These are phyloP conservation scores for Cyclostephanos invisitatus DNA, from an alignment of 108 stramenopile species.

Conservation along the genomic window DNA sequence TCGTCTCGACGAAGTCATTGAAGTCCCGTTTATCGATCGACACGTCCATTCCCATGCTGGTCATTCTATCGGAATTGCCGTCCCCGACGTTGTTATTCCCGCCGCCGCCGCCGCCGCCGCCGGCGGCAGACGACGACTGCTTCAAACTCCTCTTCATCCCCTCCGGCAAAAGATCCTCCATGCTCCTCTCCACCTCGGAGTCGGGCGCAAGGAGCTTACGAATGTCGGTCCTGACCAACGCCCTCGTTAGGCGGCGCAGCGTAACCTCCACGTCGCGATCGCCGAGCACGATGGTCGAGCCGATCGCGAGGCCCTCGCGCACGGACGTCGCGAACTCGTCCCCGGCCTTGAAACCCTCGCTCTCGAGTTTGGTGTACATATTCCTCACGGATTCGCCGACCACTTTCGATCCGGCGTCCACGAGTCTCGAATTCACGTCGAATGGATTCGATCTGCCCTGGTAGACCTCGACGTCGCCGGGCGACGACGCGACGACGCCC, in stretches of 20 bases:
- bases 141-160: conserved; percentile 33
- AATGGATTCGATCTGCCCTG: conserved; percentile 22
- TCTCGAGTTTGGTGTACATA: conserved; percentile 54
- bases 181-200: conserved; percentile 43
- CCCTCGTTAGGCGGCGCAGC: conserved; percentile 39
- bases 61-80: not conserved
- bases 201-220: conserved; percentile 38
- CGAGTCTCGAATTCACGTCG: conserved; percentile 33
- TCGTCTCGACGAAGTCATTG: conserved; percentile 51
- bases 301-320: conserved; percentile 46
- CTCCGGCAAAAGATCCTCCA: conserved; percentile 41
- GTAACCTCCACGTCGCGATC: conserved; percentile 63
- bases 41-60: conserved; percentile 20
- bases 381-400: conserved; percentile 45
- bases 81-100: conserved; percentile 1
- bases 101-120: not conserved
- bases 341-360: conserved; percentile 58
- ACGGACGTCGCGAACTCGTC: conserved; percentile 54
- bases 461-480: not conserved
- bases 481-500: conserved; percentile 20
- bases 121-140: not conserved
- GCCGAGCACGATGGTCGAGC: conserved; percentile 54
- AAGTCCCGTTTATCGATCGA: conserved; percentile 43
- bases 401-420: conserved; percentile 41
- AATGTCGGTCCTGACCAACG: conserved; percentile 47